phyloP scores from a whole-genome alignment of 306 rosid genomes.

The Elaeagnus macrophylla region DNA sequence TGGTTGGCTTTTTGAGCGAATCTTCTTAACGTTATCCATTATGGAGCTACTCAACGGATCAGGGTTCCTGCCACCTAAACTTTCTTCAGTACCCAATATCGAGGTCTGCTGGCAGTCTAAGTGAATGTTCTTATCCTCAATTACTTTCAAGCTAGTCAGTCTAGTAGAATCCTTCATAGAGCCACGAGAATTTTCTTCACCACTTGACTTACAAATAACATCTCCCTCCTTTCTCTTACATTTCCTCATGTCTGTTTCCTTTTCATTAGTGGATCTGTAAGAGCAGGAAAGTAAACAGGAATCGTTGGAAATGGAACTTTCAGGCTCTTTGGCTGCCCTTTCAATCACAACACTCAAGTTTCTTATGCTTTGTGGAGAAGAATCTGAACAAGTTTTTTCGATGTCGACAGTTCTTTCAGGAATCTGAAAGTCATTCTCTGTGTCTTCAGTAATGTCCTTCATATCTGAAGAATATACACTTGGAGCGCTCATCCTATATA shows the following conservation, averaged over 20 bases:
- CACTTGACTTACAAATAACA: constrained; percentile 21
- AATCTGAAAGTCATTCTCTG: constrained; percentile 21
- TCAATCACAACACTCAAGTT: constrained; percentile 15
- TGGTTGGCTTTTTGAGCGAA: constrained; percentile 13
- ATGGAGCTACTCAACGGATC: constrained; percentile 19
- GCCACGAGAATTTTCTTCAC: constrained; percentile 17
- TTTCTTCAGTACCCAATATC: constrained; percentile 14
- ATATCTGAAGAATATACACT: constrained; percentile 37
- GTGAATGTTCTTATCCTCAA: constrained; percentile 20
- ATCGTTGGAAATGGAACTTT: constrained; percentile 31
- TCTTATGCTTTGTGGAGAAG: constrained; percentile 33
- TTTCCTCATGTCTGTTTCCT: constrained; percentile 19
- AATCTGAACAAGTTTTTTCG: constrained; percentile 23
- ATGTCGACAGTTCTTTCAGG: constrained; percentile 23
- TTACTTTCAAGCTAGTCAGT: constrained; percentile 19
- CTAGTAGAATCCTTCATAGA: constrained; percentile 14
- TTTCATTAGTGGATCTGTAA: constrained; percentile 20
- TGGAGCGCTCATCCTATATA: constrained; percentile 33
- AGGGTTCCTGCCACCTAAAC: constrained; percentile 15
- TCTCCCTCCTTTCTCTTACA: constrained; percentile 17
- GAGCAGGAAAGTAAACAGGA: constrained; percentile 24
- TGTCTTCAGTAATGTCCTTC: constrained; percentile 20
- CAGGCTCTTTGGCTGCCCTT: constrained; percentile 20
- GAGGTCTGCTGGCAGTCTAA: constrained; percentile 23
- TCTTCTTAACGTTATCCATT: constrained; percentile 11